A percentile compares a stretch with the other conserved stretches of the same genome.
These are phyloP conservation scores for Purpureocillium takamizusanense DNA, from an alignment of 2,329 filamentous ascomycete genomes.

Conservation along the genomic window DNA sequence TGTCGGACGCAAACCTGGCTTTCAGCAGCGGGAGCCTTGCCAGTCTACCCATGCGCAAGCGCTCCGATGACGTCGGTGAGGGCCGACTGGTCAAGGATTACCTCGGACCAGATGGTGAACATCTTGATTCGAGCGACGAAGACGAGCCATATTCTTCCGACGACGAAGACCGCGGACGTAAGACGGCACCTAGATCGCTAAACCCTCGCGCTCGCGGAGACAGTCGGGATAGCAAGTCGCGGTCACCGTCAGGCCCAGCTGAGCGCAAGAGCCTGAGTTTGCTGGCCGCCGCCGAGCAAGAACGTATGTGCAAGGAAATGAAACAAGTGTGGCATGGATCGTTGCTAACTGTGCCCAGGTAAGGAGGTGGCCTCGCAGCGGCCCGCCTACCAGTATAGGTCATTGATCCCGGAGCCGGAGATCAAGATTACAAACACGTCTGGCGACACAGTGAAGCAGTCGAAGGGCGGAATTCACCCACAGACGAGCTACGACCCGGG, in stretches of 20 bases:
- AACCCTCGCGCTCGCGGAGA: constrained; percentile 30
- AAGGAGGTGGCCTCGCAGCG: constrained; percentile 43
- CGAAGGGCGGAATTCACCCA: constrained; percentile 61
- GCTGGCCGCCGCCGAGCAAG: constrained; percentile 68
- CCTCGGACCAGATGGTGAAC: constrained; percentile 54
- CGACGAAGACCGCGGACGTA: constrained; percentile 59
- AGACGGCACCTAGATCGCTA: constrained; percentile 38
- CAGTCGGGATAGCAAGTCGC: constrained; percentile 22
- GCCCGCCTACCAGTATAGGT: constrained; percentile 47
- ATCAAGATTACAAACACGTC: constrained; percentile 56
- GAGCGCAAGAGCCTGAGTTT: constrained; percentile 47
- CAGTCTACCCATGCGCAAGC: constrained; percentile 49
- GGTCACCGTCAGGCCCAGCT: constrained; percentile 22
- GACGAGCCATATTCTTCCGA: constrained; percentile 55
- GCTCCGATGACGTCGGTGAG: constrained; percentile 28
- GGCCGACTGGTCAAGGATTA: constrained; percentile 62
- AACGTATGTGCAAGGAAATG: constrained; percentile 46
- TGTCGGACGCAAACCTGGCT: constrained; percentile 63
- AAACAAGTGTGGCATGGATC: not conserved
- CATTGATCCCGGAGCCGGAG: constrained; percentile 56
- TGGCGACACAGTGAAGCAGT: constrained; percentile 48
- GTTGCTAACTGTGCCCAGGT: constrained; percentile 27
- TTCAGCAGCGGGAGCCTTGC: constrained; percentile 55
- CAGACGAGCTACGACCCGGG: constrained; percentile 74
- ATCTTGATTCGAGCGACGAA: constrained; percentile 62